phyloP scores from a whole-genome alignment of 306 rosid genomes.

The Astragalus glycyphyllos region DNA sequence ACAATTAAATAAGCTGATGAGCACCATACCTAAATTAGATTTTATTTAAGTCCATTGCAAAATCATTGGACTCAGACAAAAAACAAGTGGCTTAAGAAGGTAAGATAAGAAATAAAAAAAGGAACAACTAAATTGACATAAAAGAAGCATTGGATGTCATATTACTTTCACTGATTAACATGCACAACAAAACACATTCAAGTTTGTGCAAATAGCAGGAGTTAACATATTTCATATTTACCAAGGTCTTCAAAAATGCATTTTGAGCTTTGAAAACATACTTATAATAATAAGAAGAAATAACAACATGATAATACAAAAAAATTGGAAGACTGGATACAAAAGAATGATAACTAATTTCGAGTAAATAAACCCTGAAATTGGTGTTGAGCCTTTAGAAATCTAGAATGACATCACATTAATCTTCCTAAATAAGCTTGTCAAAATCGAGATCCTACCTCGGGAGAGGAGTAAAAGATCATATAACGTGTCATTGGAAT shows the following conservation, averaged over 20 bases:
- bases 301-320: conserved; percentile 5
- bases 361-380: neutral
- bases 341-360: neutral
- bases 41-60: conserved; percentile 12
- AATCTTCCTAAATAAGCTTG: too few species aligned
- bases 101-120: neutral
- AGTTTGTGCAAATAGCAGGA: conserved; percentile 15
- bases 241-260: neutral
- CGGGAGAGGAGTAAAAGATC: neutral
- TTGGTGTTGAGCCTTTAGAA: neutral
- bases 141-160: neutral
- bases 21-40: conserved; percentile 25
- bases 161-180: neutral
- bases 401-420: neutral
- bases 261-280: conserved; percentile 8
- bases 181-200: neutral
- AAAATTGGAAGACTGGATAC: conserved; percentile 9
- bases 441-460: too few species aligned
- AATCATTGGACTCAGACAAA: neutral
- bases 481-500: neutral
- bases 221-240: neutral
- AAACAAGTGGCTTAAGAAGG: conserved; percentile 20
- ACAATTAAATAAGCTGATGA: conserved; percentile 38
- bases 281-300: neutral
- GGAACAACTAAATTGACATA: conserved; percentile 27